Percentiles rank a stretch among this genome's conserved stretches.
phyloP scores from a whole-genome alignment of 768 basidiomycete species.

The Boletus insuetus region DNA sequence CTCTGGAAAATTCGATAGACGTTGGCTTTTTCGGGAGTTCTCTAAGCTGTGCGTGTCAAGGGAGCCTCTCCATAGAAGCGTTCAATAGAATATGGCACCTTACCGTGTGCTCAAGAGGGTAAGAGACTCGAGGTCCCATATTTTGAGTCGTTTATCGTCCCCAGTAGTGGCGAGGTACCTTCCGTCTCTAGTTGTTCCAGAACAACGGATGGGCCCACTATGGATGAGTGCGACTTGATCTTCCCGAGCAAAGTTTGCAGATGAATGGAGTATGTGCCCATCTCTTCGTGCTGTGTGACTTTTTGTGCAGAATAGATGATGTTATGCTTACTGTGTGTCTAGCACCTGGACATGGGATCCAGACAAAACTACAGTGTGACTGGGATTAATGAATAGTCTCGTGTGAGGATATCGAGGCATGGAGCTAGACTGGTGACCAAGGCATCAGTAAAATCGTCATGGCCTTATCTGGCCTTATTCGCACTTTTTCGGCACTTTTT shows the following conservation, averaged over 20 bases:
- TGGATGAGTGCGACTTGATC: conserved; percentile 36
- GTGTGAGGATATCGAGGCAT: conserved; percentile 51
- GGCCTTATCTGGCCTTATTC: too few relatives aligned
- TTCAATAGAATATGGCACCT: conserved; percentile 7
- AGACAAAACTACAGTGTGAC: conserved; percentile 43
- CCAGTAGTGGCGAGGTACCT: conserved; percentile 58
- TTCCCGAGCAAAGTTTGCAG: conserved; percentile 31
- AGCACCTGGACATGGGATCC: conserved; percentile 66
- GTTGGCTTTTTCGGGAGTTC: conserved; percentile 85
- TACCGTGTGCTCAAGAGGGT: conserved; percentile 63
- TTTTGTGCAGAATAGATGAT: not conserved
- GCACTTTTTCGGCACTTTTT: too few relatives aligned
- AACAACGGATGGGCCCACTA: conserved; percentile 59
- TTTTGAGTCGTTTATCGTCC: conserved; percentile 79
- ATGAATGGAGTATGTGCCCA: conserved; percentile 49
- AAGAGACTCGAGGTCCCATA: conserved; percentile 65
- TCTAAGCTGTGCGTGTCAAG: conserved; percentile 37
- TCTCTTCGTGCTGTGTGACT: conserved; percentile 38
- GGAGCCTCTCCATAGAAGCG: not conserved
- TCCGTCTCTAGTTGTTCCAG: conserved; percentile 45
- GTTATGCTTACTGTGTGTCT: conserved; percentile 46
- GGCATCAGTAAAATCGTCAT: too few relatives aligned
- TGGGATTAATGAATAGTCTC: conserved; percentile 39
- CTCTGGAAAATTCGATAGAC: conserved; percentile 56
- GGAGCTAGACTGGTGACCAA: too few relatives aligned